Evolutionary conservation across 2,329 filamentous ascomycete species (phyloP).

Genomic region (Coccinonectria pachysandricola): DNA sequence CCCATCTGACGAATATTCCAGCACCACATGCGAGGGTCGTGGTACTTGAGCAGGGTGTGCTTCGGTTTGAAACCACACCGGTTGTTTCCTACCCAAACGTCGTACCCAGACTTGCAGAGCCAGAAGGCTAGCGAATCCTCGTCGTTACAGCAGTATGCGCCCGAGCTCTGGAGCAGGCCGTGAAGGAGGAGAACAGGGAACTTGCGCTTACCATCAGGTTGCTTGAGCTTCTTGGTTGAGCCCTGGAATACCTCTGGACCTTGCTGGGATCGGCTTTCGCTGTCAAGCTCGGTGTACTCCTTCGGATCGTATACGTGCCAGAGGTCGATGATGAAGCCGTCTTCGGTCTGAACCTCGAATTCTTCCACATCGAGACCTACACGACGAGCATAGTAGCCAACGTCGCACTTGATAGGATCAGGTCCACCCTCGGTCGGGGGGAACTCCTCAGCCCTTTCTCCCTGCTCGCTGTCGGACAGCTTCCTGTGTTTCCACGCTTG

Average conservation of each 20-base stretch:
- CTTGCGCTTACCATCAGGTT: conserved; percentile 36
- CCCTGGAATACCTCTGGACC: conserved; percentile 53
- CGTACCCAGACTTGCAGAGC: conserved; percentile 83
- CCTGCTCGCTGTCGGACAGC: conserved; percentile 29
- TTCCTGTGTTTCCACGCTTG: conserved; percentile 49
- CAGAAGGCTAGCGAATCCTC: conserved; percentile 86
- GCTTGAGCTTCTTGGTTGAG: conserved; percentile 26
- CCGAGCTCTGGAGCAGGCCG: conserved; percentile 76
- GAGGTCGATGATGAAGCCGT: conserved; percentile 80
- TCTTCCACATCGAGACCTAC: conserved; percentile 80
- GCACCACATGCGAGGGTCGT: conserved; percentile 86
- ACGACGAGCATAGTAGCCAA: conserved; percentile 75
- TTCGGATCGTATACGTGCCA: conserved; percentile 85
- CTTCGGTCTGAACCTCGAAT: conserved; percentile 81
- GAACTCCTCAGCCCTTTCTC: conserved; percentile 44
- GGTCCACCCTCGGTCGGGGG: conserved; percentile 68
- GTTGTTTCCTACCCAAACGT: conserved; percentile 94
- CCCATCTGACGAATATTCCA: conserved; percentile 97
- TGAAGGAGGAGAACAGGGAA: conserved; percentile 85
- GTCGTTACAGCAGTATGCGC: conserved; percentile 83
- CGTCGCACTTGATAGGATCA: conserved; percentile 69
- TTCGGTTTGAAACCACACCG: conserved; percentile 74
- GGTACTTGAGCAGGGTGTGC: conserved; percentile 59
- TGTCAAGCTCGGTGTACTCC: conserved; percentile 49
- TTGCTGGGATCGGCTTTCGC: conserved; percentile 38